phyloP scores from a whole-genome alignment of 1,284 basidiomycete genomes.

The Ustilago lituana region DNA sequence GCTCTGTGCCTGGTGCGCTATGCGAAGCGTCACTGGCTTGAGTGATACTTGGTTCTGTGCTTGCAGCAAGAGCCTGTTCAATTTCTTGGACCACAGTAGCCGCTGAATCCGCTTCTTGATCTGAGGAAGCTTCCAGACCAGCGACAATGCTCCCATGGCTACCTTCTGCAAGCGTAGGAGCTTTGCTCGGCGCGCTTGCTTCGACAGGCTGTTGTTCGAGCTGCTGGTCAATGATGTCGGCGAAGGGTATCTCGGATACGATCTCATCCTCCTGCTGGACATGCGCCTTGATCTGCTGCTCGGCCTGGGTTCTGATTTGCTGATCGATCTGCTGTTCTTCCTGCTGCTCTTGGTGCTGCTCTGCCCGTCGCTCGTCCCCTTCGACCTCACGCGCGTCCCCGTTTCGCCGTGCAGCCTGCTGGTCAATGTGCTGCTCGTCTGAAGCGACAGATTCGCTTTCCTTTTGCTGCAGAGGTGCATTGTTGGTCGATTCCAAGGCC shows the following conservation, averaged over 20 bases:
- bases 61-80: slow-evolving; percentile 5
- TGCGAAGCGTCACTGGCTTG: not conserved
- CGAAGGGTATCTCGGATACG: no score
- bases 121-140: not conserved
- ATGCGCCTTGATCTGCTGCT: not conserved
- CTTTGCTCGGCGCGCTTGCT: no score
- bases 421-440: not conserved
- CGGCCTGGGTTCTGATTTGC: not conserved
- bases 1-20: not conserved
- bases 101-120: not conserved
- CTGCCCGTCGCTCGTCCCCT: not conserved
- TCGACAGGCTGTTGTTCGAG: no score
- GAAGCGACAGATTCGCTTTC: not conserved
- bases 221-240: no score
- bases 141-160: not conserved
- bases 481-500: no score
- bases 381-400: no score
- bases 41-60: not conserved
- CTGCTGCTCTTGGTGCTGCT: not conserved
- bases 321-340: not conserved
- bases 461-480: no score
- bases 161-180: no score
- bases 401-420: no score
- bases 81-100: slow-evolving; percentile 5
- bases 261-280: no score